Evolutionary conservation across 495 filamentous ascomycete species (phyloP).

Genomic region (Aspergillus nanangensis): DNA sequence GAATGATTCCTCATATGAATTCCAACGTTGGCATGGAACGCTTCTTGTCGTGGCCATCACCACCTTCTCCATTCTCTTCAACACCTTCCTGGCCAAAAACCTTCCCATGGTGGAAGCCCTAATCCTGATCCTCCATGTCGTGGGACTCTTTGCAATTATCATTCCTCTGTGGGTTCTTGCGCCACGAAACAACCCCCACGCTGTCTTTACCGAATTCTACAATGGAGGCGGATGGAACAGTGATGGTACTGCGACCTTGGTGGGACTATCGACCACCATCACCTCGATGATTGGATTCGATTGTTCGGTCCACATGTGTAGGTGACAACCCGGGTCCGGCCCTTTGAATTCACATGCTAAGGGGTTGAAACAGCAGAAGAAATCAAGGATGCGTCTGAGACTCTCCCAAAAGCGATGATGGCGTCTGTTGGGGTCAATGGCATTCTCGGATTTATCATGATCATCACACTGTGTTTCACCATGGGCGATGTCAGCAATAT

Average conservation of each 20-base stretch:
- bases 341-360: background rate
- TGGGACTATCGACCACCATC: constrained; percentile 51
- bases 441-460: constrained; percentile 46
- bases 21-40: constrained; percentile 56
- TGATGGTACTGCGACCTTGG: constrained; percentile 47
- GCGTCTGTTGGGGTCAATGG: constrained; percentile 45
- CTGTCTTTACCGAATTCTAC: constrained; percentile 49
- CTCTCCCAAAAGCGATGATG: constrained; percentile 53
- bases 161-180: constrained; percentile 54
- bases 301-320: constrained; percentile 54
- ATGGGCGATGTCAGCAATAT: constrained; percentile 44
- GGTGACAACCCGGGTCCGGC: too few species aligned
- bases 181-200: constrained; percentile 37
- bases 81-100: constrained; percentile 46
- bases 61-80: constrained; percentile 48
- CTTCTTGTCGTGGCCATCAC: constrained; percentile 52
- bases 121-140: constrained; percentile 56
- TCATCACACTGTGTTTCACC: constrained; percentile 49
- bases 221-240: constrained; percentile 55
- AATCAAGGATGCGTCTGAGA: constrained; percentile 49
- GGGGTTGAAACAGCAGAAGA: constrained; percentile 55
- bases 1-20: constrained; percentile 39
- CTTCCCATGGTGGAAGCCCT: constrained; percentile 55
- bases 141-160: constrained; percentile 58
- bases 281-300: constrained; percentile 52